Conservation (phyloP, 305 asterid genomes). For the Fraxinus xanthoxyloides region DNA sequence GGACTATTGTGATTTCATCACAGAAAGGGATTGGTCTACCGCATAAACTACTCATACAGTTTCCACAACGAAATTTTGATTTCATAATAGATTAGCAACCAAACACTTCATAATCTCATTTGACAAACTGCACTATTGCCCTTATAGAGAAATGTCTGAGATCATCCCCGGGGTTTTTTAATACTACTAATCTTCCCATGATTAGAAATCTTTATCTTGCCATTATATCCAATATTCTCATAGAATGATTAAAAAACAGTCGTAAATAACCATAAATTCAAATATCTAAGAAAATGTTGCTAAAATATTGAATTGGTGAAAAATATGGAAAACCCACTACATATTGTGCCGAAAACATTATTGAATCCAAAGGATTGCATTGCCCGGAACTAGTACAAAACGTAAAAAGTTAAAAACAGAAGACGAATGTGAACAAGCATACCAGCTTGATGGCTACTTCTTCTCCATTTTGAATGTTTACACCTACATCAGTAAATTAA, state of each 20-base stretch:
- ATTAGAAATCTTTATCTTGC: slow-evolving; percentile 4
- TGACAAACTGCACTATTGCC: slow-evolving; percentile 4
- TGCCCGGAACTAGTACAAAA: slow-evolving; percentile 4
- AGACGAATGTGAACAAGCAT: slow-evolving; percentile 24
- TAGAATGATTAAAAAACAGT: slow-evolving; percentile 9
- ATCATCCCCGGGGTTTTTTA: slow-evolving; percentile 4
- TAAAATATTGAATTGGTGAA: background rate
- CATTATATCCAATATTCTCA: background rate
- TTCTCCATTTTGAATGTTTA: slow-evolving; percentile 85
- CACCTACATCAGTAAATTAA: slow-evolving; percentile 55
- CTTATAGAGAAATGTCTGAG: background rate
- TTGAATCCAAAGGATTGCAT: slow-evolving; percentile 9
- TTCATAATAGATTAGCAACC: slow-evolving; percentile 1
- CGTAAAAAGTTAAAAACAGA: background rate
- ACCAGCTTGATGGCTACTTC: slow-evolving; percentile 97
- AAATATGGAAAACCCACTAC: background rate
- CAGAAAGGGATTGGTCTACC: background rate
- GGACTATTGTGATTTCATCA: background rate
- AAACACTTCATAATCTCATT: background rate
- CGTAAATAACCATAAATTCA: slow-evolving; percentile 3
- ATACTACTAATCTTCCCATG: slow-evolving; percentile 9
- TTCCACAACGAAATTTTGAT: background rate
- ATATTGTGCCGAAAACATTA: slow-evolving; percentile 5
- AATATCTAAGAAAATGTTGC: background rate
- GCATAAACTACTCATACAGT: background rate